These are phyloP conservation scores for Anthracocystis setariae DNA, from an alignment of 1,284 basidiomycete species.

Conservation along the genomic window DNA sequence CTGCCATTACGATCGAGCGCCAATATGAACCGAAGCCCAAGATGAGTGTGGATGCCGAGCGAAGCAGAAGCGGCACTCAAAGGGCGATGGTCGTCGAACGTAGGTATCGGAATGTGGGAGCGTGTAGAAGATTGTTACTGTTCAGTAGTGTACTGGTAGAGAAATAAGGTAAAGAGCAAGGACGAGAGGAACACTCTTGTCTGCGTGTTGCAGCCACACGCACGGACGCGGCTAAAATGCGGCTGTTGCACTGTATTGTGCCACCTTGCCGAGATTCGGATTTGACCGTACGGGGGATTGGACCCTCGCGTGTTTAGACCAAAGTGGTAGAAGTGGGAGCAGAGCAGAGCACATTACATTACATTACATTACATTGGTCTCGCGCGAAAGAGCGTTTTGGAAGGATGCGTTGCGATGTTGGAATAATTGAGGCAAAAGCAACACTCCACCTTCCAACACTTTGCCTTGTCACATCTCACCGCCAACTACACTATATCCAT, in stretches of 20 bases:
- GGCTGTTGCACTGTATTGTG: constrained; percentile 1
- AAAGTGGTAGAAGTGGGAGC: too few relatives aligned
- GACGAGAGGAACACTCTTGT: neutral
- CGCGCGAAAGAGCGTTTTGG: neutral
- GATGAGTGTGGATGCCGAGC: too few relatives aligned
- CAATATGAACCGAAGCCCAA: too few relatives aligned
- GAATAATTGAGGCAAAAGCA: neutral
- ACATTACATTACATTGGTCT: neutral
- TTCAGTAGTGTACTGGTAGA: neutral
- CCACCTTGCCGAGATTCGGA: constrained; percentile 13
- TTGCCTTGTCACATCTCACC: neutral
- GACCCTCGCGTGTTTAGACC: constrained; percentile 22
- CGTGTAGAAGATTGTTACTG: too few relatives aligned
- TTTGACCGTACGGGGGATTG: constrained; percentile 26
- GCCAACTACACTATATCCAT: neutral
- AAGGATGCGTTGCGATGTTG: neutral
- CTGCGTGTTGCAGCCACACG: constrained; percentile 4
- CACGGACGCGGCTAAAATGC: constrained; percentile 14
- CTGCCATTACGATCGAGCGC: constrained; percentile 7
- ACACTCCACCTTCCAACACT: constrained; percentile 6
- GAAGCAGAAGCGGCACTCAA: too few relatives aligned
- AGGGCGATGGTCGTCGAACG: too few relatives aligned
- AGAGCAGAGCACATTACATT: too few relatives aligned
- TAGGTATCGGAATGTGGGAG: too few relatives aligned
- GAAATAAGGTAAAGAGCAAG: neutral